Evolutionary conservation across 495 filamentous ascomycete species (phyloP), one percentile per base, ranked within the genome.

Genomic region (Hypoxylon fragiforme): DNA sequence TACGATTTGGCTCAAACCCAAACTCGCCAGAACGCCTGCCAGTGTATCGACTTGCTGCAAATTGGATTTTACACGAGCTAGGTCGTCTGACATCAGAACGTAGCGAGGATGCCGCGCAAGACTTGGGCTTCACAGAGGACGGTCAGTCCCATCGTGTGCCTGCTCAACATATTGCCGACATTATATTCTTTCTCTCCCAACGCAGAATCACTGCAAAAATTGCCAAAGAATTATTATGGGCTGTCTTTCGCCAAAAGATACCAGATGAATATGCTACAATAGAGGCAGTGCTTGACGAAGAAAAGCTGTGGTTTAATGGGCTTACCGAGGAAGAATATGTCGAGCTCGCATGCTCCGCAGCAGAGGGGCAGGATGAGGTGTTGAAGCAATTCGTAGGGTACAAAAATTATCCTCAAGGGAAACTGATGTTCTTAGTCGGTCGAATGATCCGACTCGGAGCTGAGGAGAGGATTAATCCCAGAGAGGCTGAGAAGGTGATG

Each of bases 21-120:
- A 34, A 57, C 13, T 62, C 49, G 7, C 32, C 35, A 28, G 18
- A 48, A 9, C 41, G 41, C 21, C 21, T 59, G 12, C 32, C 51
- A 2, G 63, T 51, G 30, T 63, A 60, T 19, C 50, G 63, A 53
- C 60, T 84, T n/a, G 80, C 76, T 11, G 83, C 72, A 3, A 77
- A 84, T 60, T 87, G 89, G 89, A 85, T 92, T 31, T 76, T 97
- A 1, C 91, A 97, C 68, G 90, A 95, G 57, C 79, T 98, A 15
- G 91, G 92, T 7, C 90, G 90, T 3, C 76, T 95, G 2, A 69
- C 71, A 66, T 46, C 67, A 2, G 66, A 65, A 14, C 58, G 63
- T 16, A 66, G 60, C 38, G 68, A 70, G 11, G 70, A 77, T 11
- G 45, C 59, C 0, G 50, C 70, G 1, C 63, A 62, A 8, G 69